These are phyloP conservation scores for Tuber melanosporum DNA, from an alignment of 495 filamentous ascomycete genomes.

Conservation along the genomic window DNA sequence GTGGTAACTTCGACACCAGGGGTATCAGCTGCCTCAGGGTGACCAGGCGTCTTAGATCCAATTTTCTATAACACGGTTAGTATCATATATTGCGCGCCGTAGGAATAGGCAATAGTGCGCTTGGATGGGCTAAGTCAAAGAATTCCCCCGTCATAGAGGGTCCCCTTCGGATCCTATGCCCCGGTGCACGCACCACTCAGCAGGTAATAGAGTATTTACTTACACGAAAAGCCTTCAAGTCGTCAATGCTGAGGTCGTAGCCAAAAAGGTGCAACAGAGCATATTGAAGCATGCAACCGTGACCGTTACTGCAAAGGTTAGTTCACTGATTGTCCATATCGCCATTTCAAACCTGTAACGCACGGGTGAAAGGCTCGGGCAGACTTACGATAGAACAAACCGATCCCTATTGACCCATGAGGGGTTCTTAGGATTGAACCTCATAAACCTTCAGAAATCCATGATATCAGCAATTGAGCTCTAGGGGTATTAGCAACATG, in stretches of 20 bases:
- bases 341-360: background rate
- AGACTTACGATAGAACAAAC: constrained; percentile 95
- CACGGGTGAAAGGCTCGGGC: background rate
- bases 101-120: background rate
- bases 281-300: constrained; percentile 99
- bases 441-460: constrained; percentile 61
- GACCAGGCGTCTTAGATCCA: constrained; percentile 73
- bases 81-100: background rate
- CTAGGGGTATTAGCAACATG: background rate
- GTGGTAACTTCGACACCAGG: constrained; percentile 97
- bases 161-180: background rate
- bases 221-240: constrained; percentile 82
- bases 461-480: background rate
- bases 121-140: background rate
- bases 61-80: constrained; percentile 23
- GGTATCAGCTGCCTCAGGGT: constrained; percentile 94
- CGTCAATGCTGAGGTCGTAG: constrained; percentile 76
- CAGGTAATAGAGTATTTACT: background rate
- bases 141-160: background rate
- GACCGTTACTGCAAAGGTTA: constrained; percentile 67
- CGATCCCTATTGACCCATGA: constrained; percentile 94
- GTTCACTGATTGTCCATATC: constrained; percentile 13
- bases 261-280: constrained; percentile 94
- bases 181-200: background rate
- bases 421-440: constrained; percentile 98